A percentile compares a stretch with the other conserved stretches of the same genome.
phyloP scores from a whole-genome alignment of 805 yeast genomes.

The Isabelozyma rhagii region DNA sequence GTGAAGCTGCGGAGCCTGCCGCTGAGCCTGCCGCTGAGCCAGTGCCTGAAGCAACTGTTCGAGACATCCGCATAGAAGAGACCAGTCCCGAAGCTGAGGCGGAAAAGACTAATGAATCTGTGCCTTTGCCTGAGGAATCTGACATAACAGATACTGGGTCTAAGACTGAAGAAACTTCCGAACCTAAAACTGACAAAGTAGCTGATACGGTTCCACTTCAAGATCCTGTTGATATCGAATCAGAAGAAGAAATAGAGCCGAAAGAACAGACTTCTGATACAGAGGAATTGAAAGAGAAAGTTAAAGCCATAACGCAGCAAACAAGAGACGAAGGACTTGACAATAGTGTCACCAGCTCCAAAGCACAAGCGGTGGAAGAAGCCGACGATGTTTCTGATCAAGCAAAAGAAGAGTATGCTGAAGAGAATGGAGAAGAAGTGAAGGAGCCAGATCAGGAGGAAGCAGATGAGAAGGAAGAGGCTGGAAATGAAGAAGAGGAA shows the following conservation, averaged over 20 bases:
- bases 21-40: background rate
- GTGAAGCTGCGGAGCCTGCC: conserved; percentile 10
- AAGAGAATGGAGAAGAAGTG: conserved; percentile 3
- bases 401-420: conserved; percentile 8
- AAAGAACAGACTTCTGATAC: background rate
- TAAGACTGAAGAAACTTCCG: background rate
- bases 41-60: background rate
- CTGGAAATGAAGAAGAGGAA: conserved; percentile 4
- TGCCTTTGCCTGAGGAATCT: background rate
- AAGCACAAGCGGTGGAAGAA: conserved; percentile 10
- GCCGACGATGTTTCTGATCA: conserved; percentile 6
- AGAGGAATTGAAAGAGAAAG: conserved; percentile 10
- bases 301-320: conserved; percentile 8
- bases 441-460: conserved; percentile 3
- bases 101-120: conserved; percentile 1
- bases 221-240: conserved; percentile 5
- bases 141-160: background rate
- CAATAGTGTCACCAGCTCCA: conserved; percentile 8
- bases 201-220: conserved; percentile 10
- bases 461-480: conserved; percentile 1
- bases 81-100: conserved; percentile 2
- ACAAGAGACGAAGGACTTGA: background rate
- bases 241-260: background rate
- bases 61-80: background rate
- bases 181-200: conserved; percentile 1